These are phyloP conservation scores for Sugiyamaella boreocaroliniensis DNA, from an alignment of 805 yeast genomes.

Conservation along the genomic window DNA sequence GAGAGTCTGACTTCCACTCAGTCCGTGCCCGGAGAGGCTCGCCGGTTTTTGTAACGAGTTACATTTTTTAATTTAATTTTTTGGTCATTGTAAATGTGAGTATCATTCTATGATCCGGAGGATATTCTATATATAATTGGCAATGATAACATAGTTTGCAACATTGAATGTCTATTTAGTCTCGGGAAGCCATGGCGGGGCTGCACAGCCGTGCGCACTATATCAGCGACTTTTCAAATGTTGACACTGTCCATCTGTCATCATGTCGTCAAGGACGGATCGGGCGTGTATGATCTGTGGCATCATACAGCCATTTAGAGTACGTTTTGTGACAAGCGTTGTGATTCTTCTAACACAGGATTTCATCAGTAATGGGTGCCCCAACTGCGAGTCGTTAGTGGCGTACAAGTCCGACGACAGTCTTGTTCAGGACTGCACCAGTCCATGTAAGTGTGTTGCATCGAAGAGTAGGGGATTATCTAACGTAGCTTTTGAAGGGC, in stretches of 20 bases:
- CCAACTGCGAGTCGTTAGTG: slow-evolving; percentile 88
- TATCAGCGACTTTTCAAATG: neutral
- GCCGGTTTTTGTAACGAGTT: neutral
- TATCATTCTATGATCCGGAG: too few species aligned
- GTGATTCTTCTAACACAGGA: slow-evolving; percentile 29
- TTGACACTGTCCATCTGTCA: neutral
- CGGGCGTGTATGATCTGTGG: slow-evolving; percentile 99
- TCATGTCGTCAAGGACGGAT: slow-evolving; percentile 52
- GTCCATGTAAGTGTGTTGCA: slow-evolving; percentile 48
- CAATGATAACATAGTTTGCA: too few species aligned
- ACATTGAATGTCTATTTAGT: too few species aligned
- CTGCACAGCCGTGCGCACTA: too few species aligned
- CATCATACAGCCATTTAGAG: slow-evolving; percentile 71
- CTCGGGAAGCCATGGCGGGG: too few species aligned
- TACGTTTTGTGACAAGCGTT: slow-evolving; percentile 28
- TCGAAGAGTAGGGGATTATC: neutral
- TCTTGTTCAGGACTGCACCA: slow-evolving; percentile 82
- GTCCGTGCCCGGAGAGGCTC: neutral
- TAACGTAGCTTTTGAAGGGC: slow-evolving; percentile 69
- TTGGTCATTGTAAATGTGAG: too few species aligned
- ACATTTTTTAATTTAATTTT: neutral
- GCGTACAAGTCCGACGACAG: slow-evolving; percentile 75
- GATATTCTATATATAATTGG: too few species aligned
- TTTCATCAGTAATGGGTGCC: slow-evolving; percentile 85
- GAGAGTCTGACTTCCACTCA: slow-evolving; percentile 11